Evolutionary conservation across 108 stramenopile genomes (phyloP), one percentile per base, ranked within the genome.

Genomic region (Skeletonema grethae): DNA sequence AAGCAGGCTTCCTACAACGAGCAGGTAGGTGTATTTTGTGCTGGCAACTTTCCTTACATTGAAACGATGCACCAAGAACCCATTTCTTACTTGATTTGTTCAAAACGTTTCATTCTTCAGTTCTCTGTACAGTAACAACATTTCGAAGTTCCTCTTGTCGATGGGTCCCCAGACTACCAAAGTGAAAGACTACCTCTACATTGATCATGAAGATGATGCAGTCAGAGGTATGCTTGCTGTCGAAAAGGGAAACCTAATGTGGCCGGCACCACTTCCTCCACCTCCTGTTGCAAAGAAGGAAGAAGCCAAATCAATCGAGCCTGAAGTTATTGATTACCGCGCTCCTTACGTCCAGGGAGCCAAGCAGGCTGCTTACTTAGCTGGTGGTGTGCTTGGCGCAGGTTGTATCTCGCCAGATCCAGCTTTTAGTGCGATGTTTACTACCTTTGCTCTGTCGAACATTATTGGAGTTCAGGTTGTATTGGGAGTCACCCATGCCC

Each of bases 391-490:
- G 46, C 63, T 99, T n/a, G 93, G 82, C 18, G 60, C 96, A 7
- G 99, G 98, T 28, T 84, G 89, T 15, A 86, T 89, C 50, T 96
- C 95, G 15, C 95, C 97, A 24, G 90, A 97, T 82, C 87, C 96
- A 8, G 94, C 95, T 16, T 96, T 97, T 73, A 88, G 88, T 63
- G 73, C 86, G 41, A 95, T 99, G 96, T 88, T 99, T 70, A 96
- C 96, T 24, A 98, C 97, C 8, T 99, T 99, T 84, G 95, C 95
- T 28, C 78, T 99, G 63, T 88, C 90, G 22, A 97, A 94, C 69
- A 79, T 98, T 24, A 95, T 97, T 74, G 98, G 98, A 65, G 95
- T 94, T 18, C 96, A 97, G 81, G 96, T 94, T 31, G 98, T 99
- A 12, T 77, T 97, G 56, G 98, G 98, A 8, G 99, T 99, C 13